Base-by-base conservation (phyloP, 23 red algal species). In the Gracilaria domingensis region DNA sequence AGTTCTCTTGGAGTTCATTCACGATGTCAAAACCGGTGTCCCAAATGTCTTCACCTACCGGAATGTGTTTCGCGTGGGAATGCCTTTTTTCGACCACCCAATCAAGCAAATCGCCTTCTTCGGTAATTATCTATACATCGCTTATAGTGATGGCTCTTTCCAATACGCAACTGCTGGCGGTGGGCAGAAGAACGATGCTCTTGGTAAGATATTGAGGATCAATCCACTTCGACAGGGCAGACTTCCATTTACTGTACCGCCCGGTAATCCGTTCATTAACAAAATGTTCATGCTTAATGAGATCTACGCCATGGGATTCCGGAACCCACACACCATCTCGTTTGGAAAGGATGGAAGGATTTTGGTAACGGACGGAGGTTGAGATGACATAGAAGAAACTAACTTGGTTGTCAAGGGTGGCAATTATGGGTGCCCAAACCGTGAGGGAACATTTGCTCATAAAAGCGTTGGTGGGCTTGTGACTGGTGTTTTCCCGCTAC, bases 81-180 rank as follows among this genome's bases (percentile, higher is more conserved):
- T 90, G 87, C 45, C 47, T 4, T 56, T 81, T 4, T 81, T 70
- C 71, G 87, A 90, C 54, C 87, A 90, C 70, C 87, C 87, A 66
- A 81, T 90, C 54, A 90, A 90, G 44, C 87, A 90, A 90, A 80
- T 90, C 8, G 87, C 56, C 12, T 90, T 90, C 58, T 49, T 42
- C 38, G 87, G 74, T 16, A 30, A 49, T 12, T 51, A 34, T 36
- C 57, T 90, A 1, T 81, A 81, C 29, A 90, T 90, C 47, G 50
- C 71, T 30, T 75, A 90, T 20, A 75, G 87, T 25, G 87, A 90
- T 80, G 87, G 87, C 11, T 90, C 87, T 12, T 45, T 80, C 14
- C 87, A 90, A 44, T 90, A 74, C n/a, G 71, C 87, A 64, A 90
- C 64, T 28, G 87, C 73, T 35, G 87, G 87, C 20, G 87, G 87